Evolutionary conservation across 2,329 filamentous ascomycete species (phyloP).

Genomic region (Diaporthe humulicola): DNA sequence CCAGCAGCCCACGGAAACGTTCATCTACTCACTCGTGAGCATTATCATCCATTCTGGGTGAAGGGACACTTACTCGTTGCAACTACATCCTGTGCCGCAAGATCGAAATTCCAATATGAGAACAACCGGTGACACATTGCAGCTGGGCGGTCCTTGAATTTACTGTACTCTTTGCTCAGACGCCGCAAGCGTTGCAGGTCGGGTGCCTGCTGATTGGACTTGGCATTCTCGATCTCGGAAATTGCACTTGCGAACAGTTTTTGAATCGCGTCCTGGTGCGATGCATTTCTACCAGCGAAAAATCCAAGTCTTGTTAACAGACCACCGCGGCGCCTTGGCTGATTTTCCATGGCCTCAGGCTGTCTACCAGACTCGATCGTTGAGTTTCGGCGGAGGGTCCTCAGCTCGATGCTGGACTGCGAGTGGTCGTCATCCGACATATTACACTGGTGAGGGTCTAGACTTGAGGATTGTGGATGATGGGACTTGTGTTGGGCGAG

Average conservation of each 20-base stretch:
- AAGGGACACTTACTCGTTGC: not conserved
- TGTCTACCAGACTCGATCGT: not conserved
- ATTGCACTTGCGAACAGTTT: not conserved
- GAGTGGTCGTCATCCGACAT: not conserved
- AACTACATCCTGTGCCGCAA: not conserved
- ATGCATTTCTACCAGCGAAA: not conserved
- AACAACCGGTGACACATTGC: not conserved
- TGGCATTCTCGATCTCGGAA: not conserved
- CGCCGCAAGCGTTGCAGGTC: not conserved
- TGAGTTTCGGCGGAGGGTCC: not conserved
- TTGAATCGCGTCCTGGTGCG: not conserved
- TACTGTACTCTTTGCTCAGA: not conserved
- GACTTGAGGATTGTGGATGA: not conserved
- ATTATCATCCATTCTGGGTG: not conserved
- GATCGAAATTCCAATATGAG: not conserved
- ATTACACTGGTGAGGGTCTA: not conserved
- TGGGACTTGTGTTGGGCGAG: not conserved
- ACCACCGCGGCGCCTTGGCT: not conserved
- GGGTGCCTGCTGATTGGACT: not conserved
- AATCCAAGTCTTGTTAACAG: not conserved
- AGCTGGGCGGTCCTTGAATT: not conserved
- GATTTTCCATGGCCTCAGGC: not conserved
- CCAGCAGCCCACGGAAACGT: not conserved
- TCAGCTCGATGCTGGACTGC: not conserved
- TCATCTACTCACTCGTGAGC: not conserved